These are phyloP conservation scores for Chaetomiaceae sp. DNA, from an alignment of 2,329 filamentous ascomycete species.

Conservation along the genomic window DNA sequence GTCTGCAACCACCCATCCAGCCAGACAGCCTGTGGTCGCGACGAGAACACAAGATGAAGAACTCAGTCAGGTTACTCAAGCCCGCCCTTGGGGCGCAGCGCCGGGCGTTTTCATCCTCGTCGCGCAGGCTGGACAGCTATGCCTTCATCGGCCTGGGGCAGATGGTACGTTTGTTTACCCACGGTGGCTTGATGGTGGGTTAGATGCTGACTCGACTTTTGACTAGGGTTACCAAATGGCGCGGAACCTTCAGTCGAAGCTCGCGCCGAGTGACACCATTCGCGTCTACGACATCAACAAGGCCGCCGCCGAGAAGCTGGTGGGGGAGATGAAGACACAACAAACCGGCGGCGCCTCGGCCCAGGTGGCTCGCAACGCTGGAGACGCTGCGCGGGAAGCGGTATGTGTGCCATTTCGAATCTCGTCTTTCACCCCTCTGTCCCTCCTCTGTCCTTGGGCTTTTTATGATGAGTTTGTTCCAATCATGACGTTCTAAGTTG, in stretches of 20 bases:
- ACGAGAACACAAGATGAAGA: constrained; percentile 22
- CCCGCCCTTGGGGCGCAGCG: constrained; percentile 31
- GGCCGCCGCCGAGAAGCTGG: constrained; percentile 42
- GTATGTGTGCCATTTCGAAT: constrained; percentile 44
- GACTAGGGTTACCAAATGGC: constrained; percentile 58
- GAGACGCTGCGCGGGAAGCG: constrained; percentile 47
- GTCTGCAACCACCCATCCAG: not conserved
- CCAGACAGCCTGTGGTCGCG: not conserved
- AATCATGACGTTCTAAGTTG: constrained; percentile 65
- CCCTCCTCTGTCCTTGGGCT: constrained; percentile 8
- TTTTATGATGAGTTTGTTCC: constrained; percentile 33
- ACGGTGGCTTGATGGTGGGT: not conserved
- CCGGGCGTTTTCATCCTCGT: constrained; percentile 48
- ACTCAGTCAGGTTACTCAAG: constrained; percentile 24
- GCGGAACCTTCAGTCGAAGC: constrained; percentile 55
- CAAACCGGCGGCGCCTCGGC: constrained; percentile 43
- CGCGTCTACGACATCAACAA: constrained; percentile 54
- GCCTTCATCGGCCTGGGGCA: constrained; percentile 58
- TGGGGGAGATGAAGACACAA: constrained; percentile 42
- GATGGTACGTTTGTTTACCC: constrained; percentile 44
- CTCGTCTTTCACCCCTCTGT: not conserved
- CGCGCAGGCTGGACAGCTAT: constrained; percentile 47
- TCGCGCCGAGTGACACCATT: constrained; percentile 46
- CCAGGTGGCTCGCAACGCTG: constrained; percentile 41
- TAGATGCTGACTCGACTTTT: not conserved